phyloP scores from a whole-genome alignment of 345 rosid genomes.

The Pistacia atlantica region DNA sequence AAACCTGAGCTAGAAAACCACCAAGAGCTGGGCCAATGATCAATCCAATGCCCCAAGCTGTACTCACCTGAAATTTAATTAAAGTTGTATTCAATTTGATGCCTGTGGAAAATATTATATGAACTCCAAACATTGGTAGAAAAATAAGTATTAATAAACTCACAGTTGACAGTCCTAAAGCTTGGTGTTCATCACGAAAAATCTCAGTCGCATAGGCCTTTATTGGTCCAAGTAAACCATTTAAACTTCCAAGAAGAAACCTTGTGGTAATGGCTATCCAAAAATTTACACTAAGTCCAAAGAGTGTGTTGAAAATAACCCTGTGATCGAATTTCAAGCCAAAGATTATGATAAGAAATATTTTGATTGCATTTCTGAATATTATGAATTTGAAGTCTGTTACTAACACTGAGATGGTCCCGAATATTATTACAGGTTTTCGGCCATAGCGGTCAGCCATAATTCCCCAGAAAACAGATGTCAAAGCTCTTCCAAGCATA shows the following conservation, averaged over 20 bases:
- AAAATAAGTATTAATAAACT: slow-evolving; percentile 25
- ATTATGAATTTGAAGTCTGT: background rate
- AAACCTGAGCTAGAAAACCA: slow-evolving; percentile 93
- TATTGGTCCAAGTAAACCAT: slow-evolving; percentile 88
- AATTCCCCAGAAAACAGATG: slow-evolving; percentile 82
- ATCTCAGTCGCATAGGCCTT: slow-evolving; percentile 92
- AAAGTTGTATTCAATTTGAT: slow-evolving; percentile 12
- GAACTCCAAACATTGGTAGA: background rate
- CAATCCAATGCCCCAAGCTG: slow-evolving; percentile 97
- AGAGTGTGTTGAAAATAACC: slow-evolving; percentile 83
- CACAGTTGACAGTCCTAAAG: slow-evolving; percentile 83
- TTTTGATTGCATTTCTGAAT: no score
- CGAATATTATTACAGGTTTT: slow-evolving; percentile 79
- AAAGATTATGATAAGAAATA: no score
- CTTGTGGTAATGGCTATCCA: slow-evolving; percentile 89
- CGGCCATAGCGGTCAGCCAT: slow-evolving; percentile 90
- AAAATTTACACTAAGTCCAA: slow-evolving; percentile 82
- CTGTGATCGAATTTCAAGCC: slow-evolving; percentile 36
- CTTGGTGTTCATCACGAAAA: slow-evolving; percentile 76
- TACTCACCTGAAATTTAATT: slow-evolving; percentile 61
- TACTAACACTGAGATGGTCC: slow-evolving; percentile 74
- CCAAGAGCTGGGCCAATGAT: slow-evolving; percentile 96
- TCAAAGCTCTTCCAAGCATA: slow-evolving; percentile 87
- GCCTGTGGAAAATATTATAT: background rate
- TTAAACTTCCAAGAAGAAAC: slow-evolving; percentile 84